These are phyloP conservation scores for Pseudogymnoascus sp. DNA, from an alignment of 2,329 filamentous ascomycete species.

Conservation along the genomic window DNA sequence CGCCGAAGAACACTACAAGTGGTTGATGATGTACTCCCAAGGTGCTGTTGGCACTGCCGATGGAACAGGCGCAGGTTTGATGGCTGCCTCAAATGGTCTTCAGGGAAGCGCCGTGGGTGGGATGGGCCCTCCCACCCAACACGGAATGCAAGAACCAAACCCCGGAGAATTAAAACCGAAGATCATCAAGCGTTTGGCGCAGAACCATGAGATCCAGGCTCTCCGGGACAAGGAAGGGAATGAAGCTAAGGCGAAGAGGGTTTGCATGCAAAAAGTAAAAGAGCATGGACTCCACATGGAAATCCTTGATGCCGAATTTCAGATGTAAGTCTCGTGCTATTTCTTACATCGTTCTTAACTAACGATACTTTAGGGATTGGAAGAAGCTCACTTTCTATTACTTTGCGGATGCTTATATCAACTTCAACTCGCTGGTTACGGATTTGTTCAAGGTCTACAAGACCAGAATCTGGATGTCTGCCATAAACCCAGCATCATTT, in stretches of 20 bases:
- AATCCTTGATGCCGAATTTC: conserved; percentile 95
- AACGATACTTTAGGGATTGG: conserved; percentile 64
- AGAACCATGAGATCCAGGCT: conserved; percentile 80
- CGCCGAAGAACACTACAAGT: conserved; percentile 92
- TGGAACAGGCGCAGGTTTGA: conserved; percentile 51
- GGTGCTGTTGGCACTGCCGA: conserved; percentile 58
- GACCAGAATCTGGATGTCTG: conserved; percentile 98
- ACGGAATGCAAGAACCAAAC: conserved; percentile 63
- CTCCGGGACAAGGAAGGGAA: conserved; percentile 94
- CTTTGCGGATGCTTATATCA: conserved; percentile 96
- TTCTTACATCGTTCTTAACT: conserved; percentile 7
- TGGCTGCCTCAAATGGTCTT: conserved; percentile 54
- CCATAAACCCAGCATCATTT: conserved; percentile 95
- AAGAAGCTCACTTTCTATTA: conserved; percentile 99
- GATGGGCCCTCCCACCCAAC: conserved; percentile 67
- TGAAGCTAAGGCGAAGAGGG: conserved; percentile 92
- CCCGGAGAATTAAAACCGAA: conserved; percentile 82
- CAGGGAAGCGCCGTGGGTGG: conserved; percentile 66
- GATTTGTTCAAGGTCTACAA: conserved; percentile 99
- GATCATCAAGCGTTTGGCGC: conserved; percentile 90
- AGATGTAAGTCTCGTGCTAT: conserved; percentile 64
- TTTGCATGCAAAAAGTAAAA: conserved; percentile 92
- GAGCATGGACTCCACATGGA: conserved; percentile 97
- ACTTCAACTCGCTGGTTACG: conserved; percentile 95
- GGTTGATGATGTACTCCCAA: conserved; percentile 97